phyloP scores from a whole-genome alignment of 192 early-diverging fungal species.

The Neocallimastix lanati region DNA sequence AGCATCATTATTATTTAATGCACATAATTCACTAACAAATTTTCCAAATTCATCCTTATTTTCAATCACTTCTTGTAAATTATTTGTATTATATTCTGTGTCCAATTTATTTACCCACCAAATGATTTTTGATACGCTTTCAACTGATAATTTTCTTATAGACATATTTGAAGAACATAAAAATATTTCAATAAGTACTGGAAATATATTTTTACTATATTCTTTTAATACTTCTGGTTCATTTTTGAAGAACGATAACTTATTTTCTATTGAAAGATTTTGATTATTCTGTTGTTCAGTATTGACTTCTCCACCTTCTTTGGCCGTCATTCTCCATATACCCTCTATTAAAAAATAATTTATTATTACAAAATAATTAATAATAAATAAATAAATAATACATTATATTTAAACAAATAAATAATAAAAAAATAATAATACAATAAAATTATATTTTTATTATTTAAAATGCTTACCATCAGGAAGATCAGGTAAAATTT shows the following conservation, averaged over 20 bases:
- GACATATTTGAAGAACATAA: conserved; percentile 37
- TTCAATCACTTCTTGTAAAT: conserved; percentile 5
- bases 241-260: conserved; percentile 12
- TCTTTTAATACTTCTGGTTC: conserved; percentile 14
- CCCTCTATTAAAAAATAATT: neutral
- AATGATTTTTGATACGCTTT: conserved; percentile 32
- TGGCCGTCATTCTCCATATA: neutral
- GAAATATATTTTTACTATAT: conserved; percentile 29
- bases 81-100: conserved; percentile 16
- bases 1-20: conserved; percentile 7
- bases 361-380: too few species aligned
- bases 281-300: neutral
- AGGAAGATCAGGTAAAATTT: neutral
- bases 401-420: too few species aligned
- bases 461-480: neutral
- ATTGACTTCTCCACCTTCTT: neutral
- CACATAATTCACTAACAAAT: conserved; percentile 23
- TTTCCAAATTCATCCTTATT: conserved; percentile 16
- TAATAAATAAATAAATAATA: too few species aligned
- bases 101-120: conserved; percentile 21
- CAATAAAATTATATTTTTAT: too few species aligned
- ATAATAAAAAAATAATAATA: too few species aligned
- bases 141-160: conserved; percentile 27
- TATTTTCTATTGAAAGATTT: neutral
- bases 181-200: conserved; percentile 54